Evolutionary conservation across 805 yeast species (phyloP), one percentile per base, ranked within the genome.

Genomic region (Candida sanyiensis): DNA sequence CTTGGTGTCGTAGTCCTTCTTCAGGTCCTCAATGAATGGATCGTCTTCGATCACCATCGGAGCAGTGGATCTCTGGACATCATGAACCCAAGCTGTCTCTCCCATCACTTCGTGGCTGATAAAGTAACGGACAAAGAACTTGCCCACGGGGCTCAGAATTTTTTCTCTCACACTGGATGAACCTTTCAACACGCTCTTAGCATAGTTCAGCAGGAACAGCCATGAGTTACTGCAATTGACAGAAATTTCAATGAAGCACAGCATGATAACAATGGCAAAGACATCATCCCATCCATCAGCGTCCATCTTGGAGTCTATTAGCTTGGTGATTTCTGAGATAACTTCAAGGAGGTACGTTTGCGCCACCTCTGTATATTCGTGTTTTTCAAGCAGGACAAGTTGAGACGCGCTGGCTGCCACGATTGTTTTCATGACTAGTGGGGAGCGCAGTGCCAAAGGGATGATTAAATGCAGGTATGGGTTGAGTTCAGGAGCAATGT

Each of bases 71-170:
- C 39, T 31, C 13, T 38, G 31, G 6, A 20, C 39, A 23, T 56
- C 57, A 29, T 50, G 48, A 15, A 52, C 50, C 68, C 67, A 64
- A 2, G 66, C 67, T 0, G 72, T 66, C 34, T 64, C 67, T 3
- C 69, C 67, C 69, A 67, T 62, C 2, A 67, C 64, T 40, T 67
- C 72, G 45, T 67, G 71, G 11, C 64, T 52, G 6, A 63, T 56
- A 43, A 67, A 62, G 42, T 66, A 66, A 13, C 67, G 42, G 6
- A 62, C 52, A 40, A 65, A 64, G 37, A 66, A 66, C 22, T 49
- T 56, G 9, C 57, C 59, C 38, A 66, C 45, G 2, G 67, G 64
- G 28, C 58, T 57, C 27, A 53, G 38, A 17, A 42, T 43, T 34
- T 48, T 56, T 25, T 51, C 48, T 31, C 49, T 46, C 10, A 49